A percentile compares a stretch with the other conserved stretches of the same genome.
Conservation (phyloP, 2,329 filamentous ascomycete species). For the Trichophyton simii region DNA sequence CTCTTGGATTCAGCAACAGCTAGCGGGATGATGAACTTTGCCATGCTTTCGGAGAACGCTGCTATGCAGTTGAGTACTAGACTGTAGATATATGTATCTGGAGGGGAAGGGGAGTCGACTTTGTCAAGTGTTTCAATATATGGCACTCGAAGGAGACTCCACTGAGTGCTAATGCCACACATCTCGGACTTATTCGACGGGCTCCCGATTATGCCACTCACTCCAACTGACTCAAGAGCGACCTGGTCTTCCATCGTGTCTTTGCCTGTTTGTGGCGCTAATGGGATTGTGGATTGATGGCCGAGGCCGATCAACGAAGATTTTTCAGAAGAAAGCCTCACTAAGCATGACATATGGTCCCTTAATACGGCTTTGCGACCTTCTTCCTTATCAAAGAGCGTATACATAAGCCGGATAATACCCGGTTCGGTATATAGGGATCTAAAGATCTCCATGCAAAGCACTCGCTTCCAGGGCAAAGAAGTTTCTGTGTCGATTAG, state of each 20-base stretch:
- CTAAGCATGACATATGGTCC: conserved; percentile 73
- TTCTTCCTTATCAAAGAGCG: conserved; percentile 61
- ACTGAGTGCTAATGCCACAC: conserved; percentile 72
- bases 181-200: conserved; percentile 55
- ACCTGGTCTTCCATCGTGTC: conserved; percentile 61
- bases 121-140: conserved; percentile 95
- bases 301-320: conserved; percentile 78
- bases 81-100: conserved; percentile 89
- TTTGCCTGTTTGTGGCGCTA: conserved; percentile 43
- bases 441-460: conserved; percentile 85
- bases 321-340: conserved; percentile 85
- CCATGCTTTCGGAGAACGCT: conserved; percentile 78
- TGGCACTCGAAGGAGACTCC: conserved; percentile 75
- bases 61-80: conserved; percentile 80
- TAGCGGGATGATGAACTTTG: conserved; percentile 82
- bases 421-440: conserved; percentile 71
- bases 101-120: conserved; percentile 64
- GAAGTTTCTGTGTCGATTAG: conserved; percentile 74
- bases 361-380: conserved; percentile 65
- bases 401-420: conserved; percentile 67
- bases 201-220: conserved; percentile 74
- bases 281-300: conserved; percentile 74
- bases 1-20: conserved; percentile 62
- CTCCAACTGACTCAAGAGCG: conserved; percentile 76
- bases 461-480: conserved; percentile 68